Percentiles rank a stretch among this genome's conserved stretches.
Conservation (phyloP, 306 rosid genomes). For the Glycyrrhiza uralensis region DNA sequence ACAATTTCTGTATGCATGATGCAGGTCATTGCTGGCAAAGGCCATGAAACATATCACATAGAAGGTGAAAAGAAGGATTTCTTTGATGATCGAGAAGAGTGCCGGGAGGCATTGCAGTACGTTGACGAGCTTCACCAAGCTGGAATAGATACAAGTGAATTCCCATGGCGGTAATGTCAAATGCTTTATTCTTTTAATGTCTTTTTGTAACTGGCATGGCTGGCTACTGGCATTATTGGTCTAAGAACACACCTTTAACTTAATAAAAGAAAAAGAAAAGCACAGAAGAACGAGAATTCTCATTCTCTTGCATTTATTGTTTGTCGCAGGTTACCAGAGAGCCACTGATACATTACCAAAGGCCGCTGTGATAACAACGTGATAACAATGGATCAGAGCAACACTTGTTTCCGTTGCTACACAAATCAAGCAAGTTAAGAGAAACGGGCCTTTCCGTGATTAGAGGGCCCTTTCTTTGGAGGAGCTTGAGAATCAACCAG, state of each 20-base stretch:
- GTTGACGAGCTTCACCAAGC: constrained; percentile 97
- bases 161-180: constrained; percentile 87
- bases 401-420: constrained; percentile 1
- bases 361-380: constrained; percentile 7
- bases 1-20: constrained; percentile 20
- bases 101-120: constrained; percentile 91
- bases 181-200: neutral
- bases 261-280: neutral
- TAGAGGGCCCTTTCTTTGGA: neutral
- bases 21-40: constrained; percentile 96
- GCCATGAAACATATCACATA: constrained; percentile 76
- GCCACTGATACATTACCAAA: constrained; percentile 62
- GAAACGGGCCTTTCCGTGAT: constrained; percentile 13
- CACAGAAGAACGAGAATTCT: constrained; percentile 1
- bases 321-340: constrained; percentile 80
- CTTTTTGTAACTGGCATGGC: neutral
- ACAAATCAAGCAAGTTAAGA: neutral
- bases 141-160: constrained; percentile 96
- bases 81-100: constrained; percentile 93
- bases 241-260: neutral
- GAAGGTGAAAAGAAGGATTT: constrained; percentile 77
- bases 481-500: constrained; percentile 6
- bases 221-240: neutral
- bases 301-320: constrained; percentile 18
- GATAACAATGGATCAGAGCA: neutral